Evolutionary conservation across 352 stramenopile species (phyloP), one percentile per base, ranked within the genome.

Genomic region (Pseudoperonospora humuli): DNA sequence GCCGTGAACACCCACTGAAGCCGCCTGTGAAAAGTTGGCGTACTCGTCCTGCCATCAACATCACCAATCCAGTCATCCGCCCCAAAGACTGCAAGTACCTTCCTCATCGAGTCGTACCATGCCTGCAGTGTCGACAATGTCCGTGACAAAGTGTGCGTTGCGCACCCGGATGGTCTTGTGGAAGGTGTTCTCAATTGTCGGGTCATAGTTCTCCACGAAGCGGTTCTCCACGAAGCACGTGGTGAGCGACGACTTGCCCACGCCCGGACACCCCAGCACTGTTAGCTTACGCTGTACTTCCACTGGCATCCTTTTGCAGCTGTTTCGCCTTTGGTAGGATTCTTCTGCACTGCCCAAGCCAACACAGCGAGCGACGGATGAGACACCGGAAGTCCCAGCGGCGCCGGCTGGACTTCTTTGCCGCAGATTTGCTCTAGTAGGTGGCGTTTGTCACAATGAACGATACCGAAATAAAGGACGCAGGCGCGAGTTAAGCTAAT

Each of bases 51-150:
- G 55, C 20, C 20, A 46, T 3, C 32, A 27, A 39, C 42, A 35
- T 17, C 21, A 54, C 36, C 0, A 24, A 62, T 14, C 38, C 5
- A 49, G n/a, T 42, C 28, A 21, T 17, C 15, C n/a, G 23, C 3
- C 28, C 1, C 1, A 10, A 7, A 34, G 28, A 34, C 14, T 20
- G 20, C 15, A 27, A 35, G 6, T 3, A 26, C 3, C 28, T 23
- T 14, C 7, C 11, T 8, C 5, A 23, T 10, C 15, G 1, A 14
- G 2, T 19, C 63, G 18, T 58, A 93, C 81, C 81, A 98, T 97
- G 45, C 93, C 93, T 9, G 93, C 93, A n/a, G 91, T 97, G 61
- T 98, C 93, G 53, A 98, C 90, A 57, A 98, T 97, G 59, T 97
- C 93, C 18, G 91, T 97, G 24, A 94, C 83, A 49, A 98, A 98